Evolutionary conservation across 2,329 filamentous ascomycete genomes (phyloP).

Genomic region (Ramichloridium luteum): DNA sequence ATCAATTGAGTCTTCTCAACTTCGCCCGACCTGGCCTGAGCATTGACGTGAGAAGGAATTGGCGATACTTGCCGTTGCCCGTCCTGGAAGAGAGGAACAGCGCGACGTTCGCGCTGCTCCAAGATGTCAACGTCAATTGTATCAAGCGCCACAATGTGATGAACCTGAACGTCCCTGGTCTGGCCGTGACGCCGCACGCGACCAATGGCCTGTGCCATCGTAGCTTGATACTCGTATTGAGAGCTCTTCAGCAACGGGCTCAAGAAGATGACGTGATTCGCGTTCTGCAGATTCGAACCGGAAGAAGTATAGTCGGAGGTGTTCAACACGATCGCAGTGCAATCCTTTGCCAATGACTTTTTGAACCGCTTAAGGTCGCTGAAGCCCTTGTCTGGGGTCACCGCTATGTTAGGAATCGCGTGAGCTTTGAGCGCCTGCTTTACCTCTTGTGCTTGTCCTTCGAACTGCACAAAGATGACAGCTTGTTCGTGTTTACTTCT

Average conservation of each 20-base stretch:
- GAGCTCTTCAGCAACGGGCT: constrained; percentile 40
- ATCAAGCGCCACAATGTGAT: constrained; percentile 73
- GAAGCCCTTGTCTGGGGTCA: constrained; percentile 21
- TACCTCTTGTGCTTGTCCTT: constrained; percentile 31
- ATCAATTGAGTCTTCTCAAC: constrained; percentile 22
- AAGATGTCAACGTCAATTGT: constrained; percentile 38
- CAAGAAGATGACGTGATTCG: constrained; percentile 54
- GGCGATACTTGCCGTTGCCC: constrained; percentile 7
- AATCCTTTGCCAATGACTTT: constrained; percentile 9
- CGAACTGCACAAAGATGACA: constrained; percentile 45
- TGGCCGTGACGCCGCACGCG: constrained; percentile 48
- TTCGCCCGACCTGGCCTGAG: constrained; percentile 1
- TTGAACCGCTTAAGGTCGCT: constrained; percentile 14
- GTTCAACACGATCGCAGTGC: constrained; percentile 45
- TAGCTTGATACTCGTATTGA: constrained; percentile 43
- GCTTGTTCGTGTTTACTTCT: constrained; percentile 34
- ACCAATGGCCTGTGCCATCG: constrained; percentile 53
- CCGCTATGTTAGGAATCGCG: constrained; percentile 25
- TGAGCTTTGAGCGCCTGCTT: constrained; percentile 21
- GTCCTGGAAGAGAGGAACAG: constrained; percentile 15
- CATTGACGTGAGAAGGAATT: constrained; percentile 9
- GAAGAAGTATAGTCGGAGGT: constrained; percentile 45
- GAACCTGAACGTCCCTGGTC: constrained; percentile 44
- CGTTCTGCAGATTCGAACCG: constrained; percentile 48
- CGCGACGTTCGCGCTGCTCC: constrained; percentile 30